Evolutionary conservation across 2,329 filamentous ascomycete species (phyloP), one percentile per base, ranked within the genome.

Genomic region (Paecilomyces niveus): DNA sequence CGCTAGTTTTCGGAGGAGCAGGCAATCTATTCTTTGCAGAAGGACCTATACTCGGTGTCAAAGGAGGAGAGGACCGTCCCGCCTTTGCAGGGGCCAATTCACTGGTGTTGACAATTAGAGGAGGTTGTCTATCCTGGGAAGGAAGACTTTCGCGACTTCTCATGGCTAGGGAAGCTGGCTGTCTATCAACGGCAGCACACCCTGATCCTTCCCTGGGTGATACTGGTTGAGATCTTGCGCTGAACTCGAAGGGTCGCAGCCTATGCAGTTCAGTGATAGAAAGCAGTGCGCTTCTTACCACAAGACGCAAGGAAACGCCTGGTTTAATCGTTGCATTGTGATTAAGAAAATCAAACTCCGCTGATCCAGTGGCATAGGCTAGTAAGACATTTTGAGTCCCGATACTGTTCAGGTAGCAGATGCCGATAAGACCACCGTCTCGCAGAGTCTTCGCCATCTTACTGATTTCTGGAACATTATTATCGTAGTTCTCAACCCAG

Each of bases 401-500:
- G 2, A 11, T 13, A 18, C 15, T 8, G 2, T 53, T 24, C 3
- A 57, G 65, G 45, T 66, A 64, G 54, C 63, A 71, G 55, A 75
- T 67, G 9, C 70, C 74, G 45, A 71, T 62, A 10, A 67, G 59
- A 18, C 68, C 59, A 18, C 65, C 59, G 18, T 60, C 59, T 2
- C 60, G 60, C 18, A 77, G 64, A 15, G 64, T 58, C 18, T 70
- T 58, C 11, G 67, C 66, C 54, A 74, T 61, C 3, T 57, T 57
- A 45, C 65, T 66, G 10, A 76, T 50, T 2, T 56, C 56, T 9
- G 60, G 26, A 32, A 69, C 64, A 3, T 68, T 73, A 52, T 76
- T 70, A 15, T 65, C 51, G 58, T 67, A 77, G 0, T 70, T 69
- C 57, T 72, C 64, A 26, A 75, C 61, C 67, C 70, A 76, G 35